Evolutionary conservation across 768 basidiomycete species (phyloP).

Genomic region (Xanthoconium stramineum): DNA sequence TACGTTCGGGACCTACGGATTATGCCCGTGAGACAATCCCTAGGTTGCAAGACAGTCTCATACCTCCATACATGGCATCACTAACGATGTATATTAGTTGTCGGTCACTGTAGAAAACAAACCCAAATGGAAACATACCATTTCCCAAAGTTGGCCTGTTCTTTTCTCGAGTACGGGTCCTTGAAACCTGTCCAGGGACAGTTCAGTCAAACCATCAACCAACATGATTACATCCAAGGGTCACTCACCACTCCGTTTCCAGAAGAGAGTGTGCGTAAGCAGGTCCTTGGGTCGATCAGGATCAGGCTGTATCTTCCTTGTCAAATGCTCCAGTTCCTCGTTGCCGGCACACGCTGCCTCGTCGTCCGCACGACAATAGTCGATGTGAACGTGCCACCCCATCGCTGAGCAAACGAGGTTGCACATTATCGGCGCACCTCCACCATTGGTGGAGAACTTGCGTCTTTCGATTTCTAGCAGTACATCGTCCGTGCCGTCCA

Average conservation of each 20-base stretch:
- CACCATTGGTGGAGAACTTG: conserved; percentile 50
- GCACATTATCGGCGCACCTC: conserved; percentile 64
- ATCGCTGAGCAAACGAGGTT: conserved; percentile 52
- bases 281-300: conserved; percentile 49
- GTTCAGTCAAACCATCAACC: neutral
- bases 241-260: conserved; percentile 53
- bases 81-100: conserved; percentile 21
- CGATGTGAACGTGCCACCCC: conserved; percentile 57
- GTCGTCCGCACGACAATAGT: conserved; percentile 47
- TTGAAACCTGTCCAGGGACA: conserved; percentile 44
- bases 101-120: neutral
- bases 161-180: conserved; percentile 62
- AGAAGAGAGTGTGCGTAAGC: conserved; percentile 52
- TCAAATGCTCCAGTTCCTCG: conserved; percentile 46
- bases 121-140: conserved; percentile 38
- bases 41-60: neutral
- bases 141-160: conserved; percentile 49
- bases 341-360: conserved; percentile 36
- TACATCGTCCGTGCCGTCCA: conserved; percentile 50
- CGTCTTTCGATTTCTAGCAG: conserved; percentile 52
- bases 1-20: conserved; percentile 48
- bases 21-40: neutral
- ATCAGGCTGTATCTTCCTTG: conserved; percentile 40
- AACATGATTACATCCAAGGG: neutral
- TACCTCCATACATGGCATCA: conserved; percentile 52